Percentiles rank a stretch among this genome's conserved stretches.
phyloP scores from a whole-genome alignment of 345 rosid species.

The Camelina hispida region DNA sequence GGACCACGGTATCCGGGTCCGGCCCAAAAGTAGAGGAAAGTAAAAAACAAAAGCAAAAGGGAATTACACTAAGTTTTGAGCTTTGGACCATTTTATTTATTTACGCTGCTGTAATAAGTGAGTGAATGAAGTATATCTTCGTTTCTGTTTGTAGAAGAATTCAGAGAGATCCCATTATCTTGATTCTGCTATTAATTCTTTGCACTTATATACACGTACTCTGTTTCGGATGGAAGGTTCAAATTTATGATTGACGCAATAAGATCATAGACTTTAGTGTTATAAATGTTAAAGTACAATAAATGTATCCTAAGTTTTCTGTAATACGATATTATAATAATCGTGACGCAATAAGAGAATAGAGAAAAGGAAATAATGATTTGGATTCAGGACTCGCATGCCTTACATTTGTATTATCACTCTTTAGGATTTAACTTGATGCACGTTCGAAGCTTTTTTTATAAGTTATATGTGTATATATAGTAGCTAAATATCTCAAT shows the following conservation, averaged over 20 bases:
- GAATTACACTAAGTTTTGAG: slow-evolving; percentile 12
- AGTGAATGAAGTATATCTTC: not conserved
- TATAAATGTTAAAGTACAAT: not conserved
- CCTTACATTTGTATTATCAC: slow-evolving; percentile 32
- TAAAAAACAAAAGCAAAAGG: slow-evolving; percentile 26
- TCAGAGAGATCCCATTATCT: slow-evolving; percentile 19
- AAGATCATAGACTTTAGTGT: not conserved
- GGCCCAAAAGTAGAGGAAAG: slow-evolving; percentile 38
- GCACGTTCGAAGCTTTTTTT: slow-evolving; percentile 3
- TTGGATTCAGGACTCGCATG: slow-evolving; percentile 37
- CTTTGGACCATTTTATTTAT: slow-evolving; percentile 32
- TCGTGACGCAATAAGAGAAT: too few relatives aligned
- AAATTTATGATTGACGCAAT: slow-evolving; percentile 19
- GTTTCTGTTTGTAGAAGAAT: slow-evolving; percentile 1
- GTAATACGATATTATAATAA: not conserved
- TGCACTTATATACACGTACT: slow-evolving; percentile 3
- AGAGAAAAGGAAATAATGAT: slow-evolving; percentile 23
- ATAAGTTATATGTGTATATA: not conserved
- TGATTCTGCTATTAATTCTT: slow-evolving; percentile 3
- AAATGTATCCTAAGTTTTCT: not conserved
- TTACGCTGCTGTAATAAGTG: not conserved
- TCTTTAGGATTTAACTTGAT: slow-evolving; percentile 22
- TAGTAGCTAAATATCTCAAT: not conserved
- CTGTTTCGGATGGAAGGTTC: not conserved
- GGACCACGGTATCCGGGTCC: slow-evolving; percentile 41